These are phyloP conservation scores for Populus deltoides DNA, from an alignment of 345 rosid species.

Conservation along the genomic window DNA sequence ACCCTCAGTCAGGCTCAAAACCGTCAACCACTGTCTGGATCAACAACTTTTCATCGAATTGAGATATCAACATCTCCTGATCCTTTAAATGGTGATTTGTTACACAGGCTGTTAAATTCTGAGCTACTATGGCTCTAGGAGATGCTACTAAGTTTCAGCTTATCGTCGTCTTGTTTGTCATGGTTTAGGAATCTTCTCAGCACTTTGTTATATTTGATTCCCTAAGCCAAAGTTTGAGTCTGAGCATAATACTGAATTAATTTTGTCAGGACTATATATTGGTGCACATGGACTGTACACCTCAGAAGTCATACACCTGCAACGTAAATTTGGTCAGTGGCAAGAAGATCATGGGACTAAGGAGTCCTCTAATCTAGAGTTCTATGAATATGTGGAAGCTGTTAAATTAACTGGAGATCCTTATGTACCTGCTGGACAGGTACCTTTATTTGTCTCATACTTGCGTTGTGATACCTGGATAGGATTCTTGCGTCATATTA, in stretches of 20 bases:
- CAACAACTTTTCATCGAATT: constrained; percentile 81
- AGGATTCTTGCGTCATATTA: background rate
- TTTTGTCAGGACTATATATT: constrained; percentile 72
- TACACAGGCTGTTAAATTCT: constrained; percentile 7
- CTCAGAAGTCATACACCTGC: constrained; percentile 84
- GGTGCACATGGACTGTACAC: constrained; percentile 81
- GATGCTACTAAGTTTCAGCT: background rate
- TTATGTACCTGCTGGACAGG: constrained; percentile 96
- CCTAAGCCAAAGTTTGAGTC: background rate
- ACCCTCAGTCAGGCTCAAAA: constrained; percentile 69
- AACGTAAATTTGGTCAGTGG: constrained; percentile 87
- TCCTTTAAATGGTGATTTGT: constrained; percentile 66
- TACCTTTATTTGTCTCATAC: constrained; percentile 21
- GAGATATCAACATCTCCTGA: constrained; percentile 60
- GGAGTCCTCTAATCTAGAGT: constrained; percentile 60
- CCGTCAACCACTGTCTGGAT: constrained; percentile 67
- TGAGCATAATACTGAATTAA: constrained; percentile 5
- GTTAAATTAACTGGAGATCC: constrained; percentile 87
- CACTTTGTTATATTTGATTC: constrained; percentile 4
- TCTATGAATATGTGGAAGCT: constrained; percentile 94
- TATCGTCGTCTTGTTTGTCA: background rate
- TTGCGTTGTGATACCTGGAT: background rate
- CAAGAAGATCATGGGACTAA: constrained; percentile 52
- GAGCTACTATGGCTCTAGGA: background rate
- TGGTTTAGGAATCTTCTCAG: background rate